phyloP scores from a whole-genome alignment of 2,329 filamentous ascomycete species.

The Pseudogymnoascus sp. region DNA sequence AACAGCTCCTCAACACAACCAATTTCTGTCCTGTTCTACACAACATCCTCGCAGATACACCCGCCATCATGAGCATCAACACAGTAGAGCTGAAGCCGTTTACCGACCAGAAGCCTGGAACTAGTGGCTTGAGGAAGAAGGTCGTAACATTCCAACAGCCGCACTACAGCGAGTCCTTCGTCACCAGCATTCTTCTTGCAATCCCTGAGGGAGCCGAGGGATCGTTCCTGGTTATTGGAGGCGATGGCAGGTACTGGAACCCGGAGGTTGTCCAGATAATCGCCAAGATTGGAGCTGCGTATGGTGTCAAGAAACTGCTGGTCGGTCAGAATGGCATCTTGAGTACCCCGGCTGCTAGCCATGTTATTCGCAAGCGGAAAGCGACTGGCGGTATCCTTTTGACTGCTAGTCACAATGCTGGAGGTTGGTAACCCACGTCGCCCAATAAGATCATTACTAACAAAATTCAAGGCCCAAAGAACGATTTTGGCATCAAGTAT shows the following conservation, averaged over 20 bases:
- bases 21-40: constrained; percentile 2
- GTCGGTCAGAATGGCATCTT: constrained; percentile 95
- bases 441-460: constrained; percentile 11
- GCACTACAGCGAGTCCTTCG: constrained; percentile 93
- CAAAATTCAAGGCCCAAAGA: constrained; percentile 61
- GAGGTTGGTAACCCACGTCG: constrained; percentile 50
- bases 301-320: constrained; percentile 97
- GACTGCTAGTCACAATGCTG: constrained; percentile 96
- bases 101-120: constrained; percentile 96
- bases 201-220: constrained; percentile 90
- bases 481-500: constrained; percentile 99
- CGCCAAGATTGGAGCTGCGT: constrained; percentile 92
- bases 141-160: constrained; percentile 94
- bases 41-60: constrained; percentile 12
- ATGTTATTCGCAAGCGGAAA: constrained; percentile 89
- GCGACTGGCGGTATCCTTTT: constrained; percentile 94
- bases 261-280: constrained; percentile 94
- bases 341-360: constrained; percentile 91
- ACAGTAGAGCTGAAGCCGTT: constrained; percentile 80
- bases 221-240: constrained; percentile 83
- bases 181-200: constrained; percentile 87
- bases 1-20: constrained; percentile 6
- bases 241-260: constrained; percentile 96
- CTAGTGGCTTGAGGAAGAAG: constrained; percentile 97
- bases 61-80: constrained; percentile 60